These are phyloP conservation scores for Globisporangium okanoganense DNA, from an alignment of 352 stramenopile species.

Conservation along the genomic window DNA sequence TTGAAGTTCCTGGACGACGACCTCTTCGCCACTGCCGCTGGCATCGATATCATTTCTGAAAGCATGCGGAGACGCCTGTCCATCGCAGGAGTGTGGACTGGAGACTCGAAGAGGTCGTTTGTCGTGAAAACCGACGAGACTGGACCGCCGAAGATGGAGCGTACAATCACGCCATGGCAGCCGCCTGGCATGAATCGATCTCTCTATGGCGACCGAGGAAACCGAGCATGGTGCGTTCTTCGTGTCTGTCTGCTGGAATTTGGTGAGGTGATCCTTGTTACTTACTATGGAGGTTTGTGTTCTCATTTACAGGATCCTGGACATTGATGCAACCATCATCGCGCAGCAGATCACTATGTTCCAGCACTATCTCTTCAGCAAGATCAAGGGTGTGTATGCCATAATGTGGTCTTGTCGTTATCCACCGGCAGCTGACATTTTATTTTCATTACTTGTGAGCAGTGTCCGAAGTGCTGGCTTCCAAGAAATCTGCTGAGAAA, in stretches of 20 bases:
- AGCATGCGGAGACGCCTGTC: slow-evolving; percentile 69
- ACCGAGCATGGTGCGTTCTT: slow-evolving; percentile 50
- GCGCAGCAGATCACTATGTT: slow-evolving; percentile 84
- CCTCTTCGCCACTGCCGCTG: slow-evolving; percentile 55
- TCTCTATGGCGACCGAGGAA: slow-evolving; percentile 24
- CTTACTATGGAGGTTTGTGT: not conserved
- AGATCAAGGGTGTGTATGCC: slow-evolving; percentile 63
- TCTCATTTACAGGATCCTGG: slow-evolving; percentile 45
- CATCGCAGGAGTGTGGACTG: slow-evolving; percentile 69
- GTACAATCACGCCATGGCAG: slow-evolving; percentile 49
- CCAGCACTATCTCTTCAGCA: slow-evolving; percentile 86
- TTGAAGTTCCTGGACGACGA: slow-evolving; percentile 75
- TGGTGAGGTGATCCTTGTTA: not conserved
- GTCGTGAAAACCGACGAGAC: slow-evolving; percentile 51
- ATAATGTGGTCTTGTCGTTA: not conserved
- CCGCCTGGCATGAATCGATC: slow-evolving; percentile 37
- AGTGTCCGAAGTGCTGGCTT: slow-evolving; percentile 79
- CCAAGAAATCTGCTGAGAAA: slow-evolving; percentile 70
- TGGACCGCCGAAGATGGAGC: slow-evolving; percentile 20
- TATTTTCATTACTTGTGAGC: not conserved
- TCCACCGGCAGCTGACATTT: not conserved
- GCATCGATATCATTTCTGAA: slow-evolving; percentile 77
- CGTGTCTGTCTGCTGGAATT: not conserved
- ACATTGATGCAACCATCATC: slow-evolving; percentile 73
- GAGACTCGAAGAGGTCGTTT: slow-evolving; percentile 56